Evolutionary conservation across 306 rosid species (phyloP).

Genomic region (Prunus persica): Prunus_persica_NCBIv2 NC_034016.1:18922501-18923000

Average conservation of each 20-base stretch:
- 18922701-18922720: background rate
- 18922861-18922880: conserved; percentile 71
- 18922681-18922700: background rate
- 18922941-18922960: conserved; percentile 82
- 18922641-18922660: conserved; percentile 37
- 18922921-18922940: conserved; percentile 61
- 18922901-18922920: conserved; percentile 84
- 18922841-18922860: conserved; percentile 33
- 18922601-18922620: conserved; percentile 1
- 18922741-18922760: conserved; percentile 88
- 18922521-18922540: too few relatives aligned
- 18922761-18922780: conserved; percentile 91
- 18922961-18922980: conserved; percentile 62
- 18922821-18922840: conserved; percentile 66
- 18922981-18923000: conserved; percentile 63
- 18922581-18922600: conserved; percentile 16
- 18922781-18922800: conserved; percentile 78
- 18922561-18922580: background rate
- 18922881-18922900: conserved; percentile 82
- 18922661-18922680: background rate
- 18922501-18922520: conserved; percentile 29
- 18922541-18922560: conserved; percentile 8
- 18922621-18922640: conserved; percentile 6
- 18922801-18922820: conserved; percentile 69
- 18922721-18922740: conserved; percentile 49